Evolutionary conservation across 225 moss, liverwort and hornwort species (phyloP), one percentile per base, ranked within the genome.

Genomic region (Ulota crispa): DNA sequence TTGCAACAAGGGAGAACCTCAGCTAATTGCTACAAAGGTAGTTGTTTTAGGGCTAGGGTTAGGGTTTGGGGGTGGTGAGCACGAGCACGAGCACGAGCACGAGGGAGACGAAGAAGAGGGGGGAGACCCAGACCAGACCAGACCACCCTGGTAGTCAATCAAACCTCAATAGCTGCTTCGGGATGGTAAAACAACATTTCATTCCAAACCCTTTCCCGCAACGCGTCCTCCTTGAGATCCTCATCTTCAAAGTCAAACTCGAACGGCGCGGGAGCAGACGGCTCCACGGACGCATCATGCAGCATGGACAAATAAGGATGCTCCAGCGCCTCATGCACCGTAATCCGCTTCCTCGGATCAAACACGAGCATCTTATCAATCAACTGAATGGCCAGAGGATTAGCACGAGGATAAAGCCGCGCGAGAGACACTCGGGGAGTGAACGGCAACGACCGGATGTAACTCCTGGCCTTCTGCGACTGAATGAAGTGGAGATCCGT

Each of bases 281-380:
- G 98, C 88, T 99, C 98, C 15, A 94, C 92, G 0, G 83, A 83
- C 0, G 83, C 85, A 62, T 99, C 98, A 42, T 99, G 98, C 52
- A 95, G 63, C 95, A 99, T 94, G 8, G 95, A 90, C 82, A 99
- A 82, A 72, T 99, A 99, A 0, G 98, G 96, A 81, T 99, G 98
- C 83, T 99, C 98, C 80, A 99, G 78, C 7, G 98, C 98, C 76
- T 99, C 98, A 52, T 89, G 94, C 67, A 99, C 98, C 10, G 98
- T 99, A 52, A 99, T 85, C 63, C 98, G 89, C 75, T 94, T 99
- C 47, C 84, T 88, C 0, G 98, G 98, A 47, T 99, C 98, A 65
- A 99, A 99, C 24, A 99, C 98, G 5, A 99, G 95, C 95, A 99
- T 99, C 80, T 93, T 93, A 84, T 99, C 98, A 54, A 99, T 95